These are phyloP conservation scores for Lasiosphaeris hirsuta DNA, from an alignment of 495 filamentous ascomycete species.

Conservation along the genomic window DNA sequence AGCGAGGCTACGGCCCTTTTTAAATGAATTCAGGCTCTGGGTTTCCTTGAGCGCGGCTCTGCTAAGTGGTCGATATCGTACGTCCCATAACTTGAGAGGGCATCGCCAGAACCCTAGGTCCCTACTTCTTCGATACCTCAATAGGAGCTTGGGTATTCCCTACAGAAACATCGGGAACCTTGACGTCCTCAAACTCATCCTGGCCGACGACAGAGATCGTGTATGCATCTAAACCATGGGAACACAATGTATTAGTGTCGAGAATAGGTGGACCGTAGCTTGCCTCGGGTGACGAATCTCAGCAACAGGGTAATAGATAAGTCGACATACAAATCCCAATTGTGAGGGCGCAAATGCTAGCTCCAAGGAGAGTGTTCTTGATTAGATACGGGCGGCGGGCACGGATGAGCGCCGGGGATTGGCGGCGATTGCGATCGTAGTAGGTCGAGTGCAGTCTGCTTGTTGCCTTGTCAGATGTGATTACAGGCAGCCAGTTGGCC, in stretches of 20 bases:
- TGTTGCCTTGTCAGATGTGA: slow-evolving; percentile 39
- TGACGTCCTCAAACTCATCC: slow-evolving; percentile 97
- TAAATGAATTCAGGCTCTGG: neutral
- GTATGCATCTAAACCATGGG: slow-evolving; percentile 62
- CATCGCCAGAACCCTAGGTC: neutral
- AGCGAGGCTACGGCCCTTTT: neutral
- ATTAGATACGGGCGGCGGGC: slow-evolving; percentile 88
- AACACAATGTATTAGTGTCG: neutral
- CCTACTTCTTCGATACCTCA: slow-evolving; percentile 28
- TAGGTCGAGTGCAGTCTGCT: slow-evolving; percentile 58
- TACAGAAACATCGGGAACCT: slow-evolving; percentile 64
- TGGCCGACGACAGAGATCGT: slow-evolving; percentile 88
- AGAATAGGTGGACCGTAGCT: too few species aligned
- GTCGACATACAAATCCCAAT: slow-evolving; percentile 67
- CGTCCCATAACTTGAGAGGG: neutral
- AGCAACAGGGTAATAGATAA: neutral
- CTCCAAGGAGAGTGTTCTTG: slow-evolving; percentile 77
- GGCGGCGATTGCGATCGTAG: slow-evolving; percentile 82
- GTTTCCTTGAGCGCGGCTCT: neutral
- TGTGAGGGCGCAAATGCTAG: slow-evolving; percentile 64
- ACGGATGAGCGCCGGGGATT: slow-evolving; percentile 79
- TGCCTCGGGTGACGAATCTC: too few species aligned
- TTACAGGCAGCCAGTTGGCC: too few species aligned
- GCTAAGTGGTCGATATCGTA: neutral
- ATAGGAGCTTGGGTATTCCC: neutral